Base-by-base conservation (phyloP, 208 protist species). In the Angomonas deanei region DNA sequence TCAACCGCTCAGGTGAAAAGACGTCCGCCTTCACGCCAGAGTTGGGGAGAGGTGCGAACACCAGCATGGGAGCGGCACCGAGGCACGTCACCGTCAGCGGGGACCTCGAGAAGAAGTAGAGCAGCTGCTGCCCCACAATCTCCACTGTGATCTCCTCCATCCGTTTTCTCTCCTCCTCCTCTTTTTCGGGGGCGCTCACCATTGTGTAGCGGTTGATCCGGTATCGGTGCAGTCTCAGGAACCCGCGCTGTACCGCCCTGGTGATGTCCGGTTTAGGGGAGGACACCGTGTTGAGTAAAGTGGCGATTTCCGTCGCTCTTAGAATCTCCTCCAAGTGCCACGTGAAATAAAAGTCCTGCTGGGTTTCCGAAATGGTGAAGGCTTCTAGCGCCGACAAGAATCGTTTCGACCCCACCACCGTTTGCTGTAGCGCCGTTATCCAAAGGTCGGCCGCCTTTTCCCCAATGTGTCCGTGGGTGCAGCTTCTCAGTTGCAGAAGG, bases 241-340 rank as follows among this genome's bases (percentile, higher is more conserved):
- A 61, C 21, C 55, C 24, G 13, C n/a, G 33, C 36, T 61, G 55
- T 3, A 61, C 24, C 17, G 31, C 33, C n/a, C 23, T 6, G n/a
- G n/a, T 34, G 19, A 61, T 19, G 19, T 15, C 34, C 21, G n/a
- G 3, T 28, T 26, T 49, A 34, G 17, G 31, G 55, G 33, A 15
- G 33, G 19, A 2, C 19, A 46, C 21, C 11, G 8, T 4, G 23
- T 8, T 46, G n/a, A 61, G 17, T 19, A 15, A 5, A 13, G 39
- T 13, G 17, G 55, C 55, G 10, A 61, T 30, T 13, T 49, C 11
- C 10, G 21, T 61, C 8, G 21, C 33, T 21, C 39, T 2, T 3
- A 46, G 24, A 3, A 47, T 24, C 34, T 61, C 55, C 26, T 36
- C 33, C 10, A 61, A 23, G 55, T 49, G 19, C 55, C 55, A 61